Base-by-base conservation (phyloP, 2,329 filamentous ascomycete species). In the Stromatinia cepivora region DNA sequence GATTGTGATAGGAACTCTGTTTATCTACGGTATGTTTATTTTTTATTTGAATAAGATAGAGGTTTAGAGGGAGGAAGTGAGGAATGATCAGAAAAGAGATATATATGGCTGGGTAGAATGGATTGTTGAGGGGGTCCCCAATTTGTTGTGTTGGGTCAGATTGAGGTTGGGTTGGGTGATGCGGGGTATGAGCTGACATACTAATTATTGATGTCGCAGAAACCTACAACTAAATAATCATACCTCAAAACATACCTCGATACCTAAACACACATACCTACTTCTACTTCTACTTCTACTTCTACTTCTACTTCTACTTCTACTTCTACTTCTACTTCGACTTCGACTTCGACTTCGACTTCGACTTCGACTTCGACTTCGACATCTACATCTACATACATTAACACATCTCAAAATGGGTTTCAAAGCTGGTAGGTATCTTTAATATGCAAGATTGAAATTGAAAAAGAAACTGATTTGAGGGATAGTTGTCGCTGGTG, bases 401-500 rank as follows among this genome's bases (percentile, higher is more conserved):
- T 34, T 13, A 13, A 65, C 34, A 65, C 6, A 53, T 31, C 46
- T 42, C 73, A 80, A 73, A 75, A 88, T 88, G 86, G 86, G 76
- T 71, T 75, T 88, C 76, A 88, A 88, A 81, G 86, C 86, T 81
- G 86, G 86, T 88, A 83, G 22, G 46, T 75, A 82, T 77, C 48
- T 34, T 31, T 20, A 28, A 15, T 31, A 34, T 39, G 28, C 13
- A n/a, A 25, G 65, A 48, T 66, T 72, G 28, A 50, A 15, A 34
- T 4, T 57, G 48, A 25, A 42, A n/a, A 10, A 42, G 34, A 31
- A 31, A 45, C 46, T 52, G 62, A 65, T 46, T 34, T 20, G 34
- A 36, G 15, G 31, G 0, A 46, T 63, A 90, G 87, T 89, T 80
- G 94, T 99, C 85, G 93, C 95, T 84, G 95, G 95, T 83, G 95